Evolutionary conservation across 2,329 filamentous ascomycete genomes (phyloP).

Genomic region (Apiospora kogelbergensis): DNA sequence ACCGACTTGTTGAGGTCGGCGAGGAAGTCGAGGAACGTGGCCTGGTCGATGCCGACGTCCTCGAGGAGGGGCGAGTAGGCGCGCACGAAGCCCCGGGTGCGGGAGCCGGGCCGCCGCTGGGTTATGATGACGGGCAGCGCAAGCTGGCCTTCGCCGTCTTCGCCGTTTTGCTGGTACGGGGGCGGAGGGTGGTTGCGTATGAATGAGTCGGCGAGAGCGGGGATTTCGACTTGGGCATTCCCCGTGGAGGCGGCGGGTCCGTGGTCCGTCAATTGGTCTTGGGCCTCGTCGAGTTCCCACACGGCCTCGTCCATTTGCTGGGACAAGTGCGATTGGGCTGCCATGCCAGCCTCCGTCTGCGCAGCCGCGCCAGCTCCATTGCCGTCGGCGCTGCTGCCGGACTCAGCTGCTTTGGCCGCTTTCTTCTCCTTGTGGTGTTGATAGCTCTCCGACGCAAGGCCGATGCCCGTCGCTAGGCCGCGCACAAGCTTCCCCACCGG

Average conservation of each 20-base stretch:
- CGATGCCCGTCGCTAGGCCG: constrained; percentile 13
- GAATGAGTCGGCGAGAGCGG: background rate
- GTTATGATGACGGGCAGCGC: constrained; percentile 40
- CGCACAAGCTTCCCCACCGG: constrained; percentile 19
- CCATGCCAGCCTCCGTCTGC: background rate
- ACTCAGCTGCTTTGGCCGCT: background rate
- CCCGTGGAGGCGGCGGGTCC: background rate
- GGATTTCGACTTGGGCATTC: too few species aligned
- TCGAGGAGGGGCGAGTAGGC: constrained; percentile 43
- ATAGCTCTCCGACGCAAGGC: constrained; percentile 14
- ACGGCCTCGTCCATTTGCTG: constrained; percentile 14
- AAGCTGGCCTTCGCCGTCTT: background rate
- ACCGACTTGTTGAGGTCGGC: constrained; percentile 39
- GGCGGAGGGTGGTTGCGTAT: background rate
- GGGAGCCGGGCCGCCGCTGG: constrained; percentile 40
- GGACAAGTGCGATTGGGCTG: background rate
- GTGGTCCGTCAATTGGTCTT: constrained; percentile 10
- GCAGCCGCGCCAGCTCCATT: background rate
- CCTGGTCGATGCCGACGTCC: constrained; percentile 39
- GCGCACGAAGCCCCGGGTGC: constrained; percentile 41
- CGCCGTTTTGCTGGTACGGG: background rate
- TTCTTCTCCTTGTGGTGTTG: constrained; percentile 15
- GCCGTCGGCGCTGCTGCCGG: background rate
- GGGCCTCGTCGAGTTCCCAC: constrained; percentile 17
- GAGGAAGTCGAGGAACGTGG: constrained; percentile 41